Conservation (phyloP, 1,139 yeast genomes). For the Candida tropicalis region DNA sequence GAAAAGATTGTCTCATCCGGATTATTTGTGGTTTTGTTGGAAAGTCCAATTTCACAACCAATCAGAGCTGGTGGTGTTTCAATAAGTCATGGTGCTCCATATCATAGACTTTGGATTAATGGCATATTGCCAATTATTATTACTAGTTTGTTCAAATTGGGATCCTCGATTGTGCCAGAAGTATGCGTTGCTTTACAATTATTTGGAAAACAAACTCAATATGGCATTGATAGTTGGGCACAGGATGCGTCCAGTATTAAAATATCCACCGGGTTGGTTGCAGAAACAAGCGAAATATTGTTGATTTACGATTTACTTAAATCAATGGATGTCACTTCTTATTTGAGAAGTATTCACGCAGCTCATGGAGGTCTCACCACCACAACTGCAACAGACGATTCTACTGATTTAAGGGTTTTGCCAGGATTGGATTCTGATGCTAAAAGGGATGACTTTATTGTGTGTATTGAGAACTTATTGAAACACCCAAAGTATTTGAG, state of each 20-base stretch:
- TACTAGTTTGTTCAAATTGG: conserved; percentile 62
- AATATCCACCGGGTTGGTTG: conserved; percentile 65
- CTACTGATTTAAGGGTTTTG: too few species aligned
- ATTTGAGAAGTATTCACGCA: conserved; percentile 24
- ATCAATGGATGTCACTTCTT: conserved; percentile 49
- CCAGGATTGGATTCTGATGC: background rate
- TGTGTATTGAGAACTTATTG: conserved; percentile 65
- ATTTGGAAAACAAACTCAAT: conserved; percentile 66
- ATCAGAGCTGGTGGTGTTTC: conserved; percentile 68
- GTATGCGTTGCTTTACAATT: conserved; percentile 62
- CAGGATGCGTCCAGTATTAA: conserved; percentile 54
- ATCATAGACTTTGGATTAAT: conserved; percentile 80
- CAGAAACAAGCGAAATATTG: conserved; percentile 81
- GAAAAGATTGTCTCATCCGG: conserved; percentile 68
- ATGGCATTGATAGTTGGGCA: conserved; percentile 72
- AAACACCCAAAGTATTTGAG: conserved; percentile 86
- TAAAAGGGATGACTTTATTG: conserved; percentile 35
- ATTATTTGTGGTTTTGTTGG: conserved; percentile 67
- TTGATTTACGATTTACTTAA: conserved; percentile 62
- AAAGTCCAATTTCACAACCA: conserved; percentile 69
- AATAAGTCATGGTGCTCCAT: conserved; percentile 50
- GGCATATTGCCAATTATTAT: conserved; percentile 75
- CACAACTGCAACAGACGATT: conserved; percentile 15
- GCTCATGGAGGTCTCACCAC: conserved; percentile 17
- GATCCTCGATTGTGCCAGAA: conserved; percentile 65